These are phyloP conservation scores for Aspergillus nanangensis DNA, from an alignment of 495 filamentous ascomycete genomes.

Conservation along the genomic window DNA sequence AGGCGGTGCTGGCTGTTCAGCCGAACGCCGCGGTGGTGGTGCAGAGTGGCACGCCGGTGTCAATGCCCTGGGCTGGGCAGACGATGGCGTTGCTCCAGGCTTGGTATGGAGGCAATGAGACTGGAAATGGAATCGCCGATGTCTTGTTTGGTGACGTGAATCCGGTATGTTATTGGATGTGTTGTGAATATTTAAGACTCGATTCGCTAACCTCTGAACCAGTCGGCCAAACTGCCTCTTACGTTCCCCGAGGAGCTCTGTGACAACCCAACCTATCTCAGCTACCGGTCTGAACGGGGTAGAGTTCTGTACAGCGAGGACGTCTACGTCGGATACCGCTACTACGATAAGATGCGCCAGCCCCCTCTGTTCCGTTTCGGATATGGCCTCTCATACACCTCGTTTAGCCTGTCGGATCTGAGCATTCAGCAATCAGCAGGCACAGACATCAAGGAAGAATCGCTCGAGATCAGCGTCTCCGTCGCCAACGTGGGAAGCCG, in stretches of 20 bases:
- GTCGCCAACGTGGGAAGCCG: conserved; percentile 6
- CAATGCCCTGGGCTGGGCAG: conserved; percentile 70
- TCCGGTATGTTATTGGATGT: conserved; percentile 18
- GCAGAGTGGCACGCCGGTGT: conserved; percentile 75
- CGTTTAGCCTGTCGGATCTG: conserved; percentile 61
- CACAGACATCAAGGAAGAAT: background rate
- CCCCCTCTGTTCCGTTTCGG: conserved; percentile 71
- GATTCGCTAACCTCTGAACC: background rate
- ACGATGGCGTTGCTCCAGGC: conserved; percentile 64
- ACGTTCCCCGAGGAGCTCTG: conserved; percentile 59
- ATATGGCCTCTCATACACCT: conserved; percentile 76
- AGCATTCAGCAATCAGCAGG: conserved; percentile 21
- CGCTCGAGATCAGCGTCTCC: background rate
- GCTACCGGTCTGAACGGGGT: conserved; percentile 67
- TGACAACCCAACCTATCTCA: conserved; percentile 67
- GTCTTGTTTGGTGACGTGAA: conserved; percentile 45
- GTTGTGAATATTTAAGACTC: background rate
- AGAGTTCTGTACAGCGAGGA: conserved; percentile 71
- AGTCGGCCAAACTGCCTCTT: conserved; percentile 47
- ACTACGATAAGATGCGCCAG: conserved; percentile 63
- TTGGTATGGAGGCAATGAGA: conserved; percentile 60
- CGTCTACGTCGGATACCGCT: conserved; percentile 74
- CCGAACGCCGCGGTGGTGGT: conserved; percentile 69
- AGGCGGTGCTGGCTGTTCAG: conserved; percentile 60
- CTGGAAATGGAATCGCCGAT: conserved; percentile 52